These are phyloP conservation scores for Kodamaea alishanica DNA, from an alignment of 1,139 yeast genomes.

Conservation along the genomic window DNA sequence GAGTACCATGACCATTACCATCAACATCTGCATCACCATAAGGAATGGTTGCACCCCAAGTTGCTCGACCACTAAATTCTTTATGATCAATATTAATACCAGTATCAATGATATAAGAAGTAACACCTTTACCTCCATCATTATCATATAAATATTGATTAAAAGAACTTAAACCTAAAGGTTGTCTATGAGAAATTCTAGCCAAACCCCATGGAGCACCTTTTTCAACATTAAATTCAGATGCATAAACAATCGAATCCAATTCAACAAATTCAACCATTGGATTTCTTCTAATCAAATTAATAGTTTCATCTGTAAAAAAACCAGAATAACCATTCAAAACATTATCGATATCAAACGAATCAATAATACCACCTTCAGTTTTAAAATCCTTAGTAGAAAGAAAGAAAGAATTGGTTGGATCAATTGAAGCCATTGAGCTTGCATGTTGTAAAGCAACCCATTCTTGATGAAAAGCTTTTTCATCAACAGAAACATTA, in stretches of 20 bases:
- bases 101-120: constrained; percentile 89
- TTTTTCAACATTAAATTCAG: constrained; percentile 62
- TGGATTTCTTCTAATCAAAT: constrained; percentile 68
- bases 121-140: constrained; percentile 89
- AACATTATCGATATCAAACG: constrained; percentile 55
- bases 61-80: constrained; percentile 89
- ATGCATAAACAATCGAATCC: constrained; percentile 71
- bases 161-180: constrained; percentile 70
- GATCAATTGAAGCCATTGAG: constrained; percentile 22
- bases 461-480: constrained; percentile 63
- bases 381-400: constrained; percentile 29
- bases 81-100: constrained; percentile 80
- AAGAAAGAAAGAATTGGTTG: constrained; percentile 40
- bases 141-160: constrained; percentile 82
- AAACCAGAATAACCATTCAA: constrained; percentile 70
- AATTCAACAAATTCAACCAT: constrained; percentile 72
- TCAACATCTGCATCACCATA: constrained; percentile 76
- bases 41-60: constrained; percentile 92
- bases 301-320: constrained; percentile 69
- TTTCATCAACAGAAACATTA: constrained; percentile 46
- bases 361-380: constrained; percentile 62
- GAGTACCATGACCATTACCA: constrained; percentile 95
- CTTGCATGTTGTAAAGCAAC: constrained; percentile 48
- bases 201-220: constrained; percentile 98
- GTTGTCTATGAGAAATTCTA: constrained; percentile 83